A percentile compares a stretch with the other conserved stretches of the same genome.
phyloP scores from a whole-genome alignment of 2,329 filamentous ascomycete genomes.

The Fusarium vanettenii region DNA sequence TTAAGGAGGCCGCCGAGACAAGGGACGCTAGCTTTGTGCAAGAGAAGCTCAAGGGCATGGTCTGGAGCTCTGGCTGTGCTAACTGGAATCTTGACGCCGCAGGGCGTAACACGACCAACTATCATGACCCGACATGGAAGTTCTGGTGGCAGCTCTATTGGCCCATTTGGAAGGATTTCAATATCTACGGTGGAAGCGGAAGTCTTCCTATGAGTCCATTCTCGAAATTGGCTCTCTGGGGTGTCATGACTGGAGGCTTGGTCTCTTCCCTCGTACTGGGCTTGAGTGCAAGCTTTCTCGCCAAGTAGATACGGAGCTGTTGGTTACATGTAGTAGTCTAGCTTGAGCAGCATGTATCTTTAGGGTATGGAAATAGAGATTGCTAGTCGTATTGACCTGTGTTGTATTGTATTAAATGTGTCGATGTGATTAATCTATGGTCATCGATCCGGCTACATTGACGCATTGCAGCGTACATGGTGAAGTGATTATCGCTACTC shows the following conservation, averaged over 20 bases:
- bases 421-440: not conserved
- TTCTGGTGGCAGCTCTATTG: not conserved
- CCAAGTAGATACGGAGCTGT: not conserved
- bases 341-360: not conserved
- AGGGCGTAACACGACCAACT: not conserved
- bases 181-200: not conserved
- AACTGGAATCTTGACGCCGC: slow-evolving; percentile 2
- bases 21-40: not conserved
- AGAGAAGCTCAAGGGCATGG: not conserved
- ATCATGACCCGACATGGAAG: not conserved
- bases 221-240: not conserved
- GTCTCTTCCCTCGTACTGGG: not conserved
- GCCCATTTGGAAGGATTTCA: not conserved
- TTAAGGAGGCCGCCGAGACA: not conserved
- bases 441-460: not conserved
- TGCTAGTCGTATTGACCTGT: not conserved
- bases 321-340: not conserved
- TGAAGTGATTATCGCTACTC: not conserved
- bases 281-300: not conserved
- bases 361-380: not conserved
- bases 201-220: not conserved
- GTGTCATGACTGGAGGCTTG: not conserved
- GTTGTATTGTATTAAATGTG: not conserved
- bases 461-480: not conserved
- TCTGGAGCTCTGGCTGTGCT: slow-evolving; percentile 1